These are phyloP conservation scores for Corymbia maculata DNA, from an alignment of 345 rosid genomes.

Conservation along the genomic window DNA sequence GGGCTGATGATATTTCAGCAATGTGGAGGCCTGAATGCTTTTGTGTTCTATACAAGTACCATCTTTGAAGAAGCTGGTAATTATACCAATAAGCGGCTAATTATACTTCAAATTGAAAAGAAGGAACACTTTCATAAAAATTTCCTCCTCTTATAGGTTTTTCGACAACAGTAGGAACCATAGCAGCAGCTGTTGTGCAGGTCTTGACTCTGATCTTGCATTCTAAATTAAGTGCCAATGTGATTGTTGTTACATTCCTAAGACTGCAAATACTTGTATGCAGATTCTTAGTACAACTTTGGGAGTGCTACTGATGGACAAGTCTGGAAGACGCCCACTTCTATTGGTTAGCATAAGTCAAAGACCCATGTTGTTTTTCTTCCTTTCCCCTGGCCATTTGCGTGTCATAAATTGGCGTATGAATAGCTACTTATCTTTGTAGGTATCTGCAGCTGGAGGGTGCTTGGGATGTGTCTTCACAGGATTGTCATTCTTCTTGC, in stretches of 20 bases:
- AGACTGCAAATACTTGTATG: background rate
- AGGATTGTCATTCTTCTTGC: slow-evolving; percentile 25
- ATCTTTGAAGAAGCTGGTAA: slow-evolving; percentile 25
- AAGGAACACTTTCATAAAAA: background rate
- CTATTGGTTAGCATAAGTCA: slow-evolving; percentile 9
- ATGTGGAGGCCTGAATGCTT: slow-evolving; percentile 32
- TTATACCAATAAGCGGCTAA: background rate
- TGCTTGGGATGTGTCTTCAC: slow-evolving; percentile 24
- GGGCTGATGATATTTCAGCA: slow-evolving; percentile 30
- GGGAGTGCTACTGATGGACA: slow-evolving; percentile 18
- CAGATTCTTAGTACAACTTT: slow-evolving; percentile 10
- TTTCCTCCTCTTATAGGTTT: slow-evolving; percentile 11
- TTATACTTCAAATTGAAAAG: background rate
- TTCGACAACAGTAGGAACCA: slow-evolving; percentile 14
- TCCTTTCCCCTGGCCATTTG: background rate
- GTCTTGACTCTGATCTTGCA: background rate
- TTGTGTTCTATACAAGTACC: slow-evolving; percentile 20
- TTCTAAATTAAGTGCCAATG: background rate
- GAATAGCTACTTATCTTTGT: background rate
- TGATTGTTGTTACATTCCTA: background rate
- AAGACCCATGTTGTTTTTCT: background rate
- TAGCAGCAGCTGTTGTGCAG: slow-evolving; percentile 19
- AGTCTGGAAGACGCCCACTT: slow-evolving; percentile 13
- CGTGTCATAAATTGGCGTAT: background rate
- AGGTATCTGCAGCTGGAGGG: slow-evolving; percentile 26